Base-by-base conservation (phyloP, 345 rosid species). In the Eucalyptus regnans region DNA sequence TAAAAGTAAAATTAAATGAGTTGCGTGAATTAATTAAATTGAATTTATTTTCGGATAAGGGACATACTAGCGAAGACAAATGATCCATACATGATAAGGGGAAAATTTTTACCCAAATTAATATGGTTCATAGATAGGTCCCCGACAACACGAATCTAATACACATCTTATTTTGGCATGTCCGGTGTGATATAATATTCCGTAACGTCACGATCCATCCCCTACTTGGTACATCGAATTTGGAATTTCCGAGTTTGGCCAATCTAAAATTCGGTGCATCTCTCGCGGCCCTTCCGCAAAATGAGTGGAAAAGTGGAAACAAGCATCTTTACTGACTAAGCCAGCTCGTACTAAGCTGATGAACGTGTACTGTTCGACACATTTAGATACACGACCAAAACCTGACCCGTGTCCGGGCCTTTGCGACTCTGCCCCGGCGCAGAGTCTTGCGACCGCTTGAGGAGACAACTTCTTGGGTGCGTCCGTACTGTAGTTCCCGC, bases 71-170 rank as follows among this genome's bases (percentile, higher is more conserved):
- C 10, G 2, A 9, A 68, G 13, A 33, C 12, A 17, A 33, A 33
- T 4, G 6, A 17, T 33, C 4, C 4, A 22, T 33, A 33, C 10
- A 8, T 17, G 2, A 37, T 68, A 9, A 7, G 44, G 20, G 7
- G 5, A 17, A 68, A 23, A 15, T 2, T 10, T 17, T 17, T 33
- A 17, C 43, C 33, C 23, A 0, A 16, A 2, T 2, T 7, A 20
- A 33, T 33, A 33, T 2, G 0, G 6, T 7, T 31, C 6, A 16
- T 0, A 4, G 0, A 7, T 7, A n/a, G 4, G 1, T 27, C 68
- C 33, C 33, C 3, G 41, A 64, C 33, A n/a, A 64, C 5, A n/a
- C 9, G 76, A n/a, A n/a, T 64, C 14, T 64, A 64, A n/a, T 14
- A 14, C 18, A 7, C 37, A 3, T 64, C 7, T 64, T 16, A 31